phyloP scores from a whole-genome alignment of 2,329 filamentous ascomycete species.

The Paecilomyces fulvus region DNA sequence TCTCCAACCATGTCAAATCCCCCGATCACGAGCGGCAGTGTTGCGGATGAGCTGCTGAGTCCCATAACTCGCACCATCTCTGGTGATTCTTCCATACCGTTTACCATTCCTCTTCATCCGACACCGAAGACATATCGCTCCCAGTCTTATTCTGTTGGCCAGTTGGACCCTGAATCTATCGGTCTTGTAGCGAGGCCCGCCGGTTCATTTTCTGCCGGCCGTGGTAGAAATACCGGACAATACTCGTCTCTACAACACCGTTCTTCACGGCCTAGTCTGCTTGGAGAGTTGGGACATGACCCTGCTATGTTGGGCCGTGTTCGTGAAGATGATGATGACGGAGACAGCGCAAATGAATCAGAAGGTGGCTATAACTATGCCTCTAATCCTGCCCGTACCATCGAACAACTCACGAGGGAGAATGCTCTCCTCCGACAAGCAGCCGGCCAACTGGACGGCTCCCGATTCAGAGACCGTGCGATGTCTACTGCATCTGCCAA shows the following conservation, averaged over 20 bases:
- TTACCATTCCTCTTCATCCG: constrained; percentile 78
- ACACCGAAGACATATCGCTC: constrained; percentile 90
- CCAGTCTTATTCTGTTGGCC: constrained; percentile 92
- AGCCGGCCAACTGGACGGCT: constrained; percentile 29
- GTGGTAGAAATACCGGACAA: constrained; percentile 35
- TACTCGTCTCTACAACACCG: constrained; percentile 69
- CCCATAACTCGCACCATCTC: constrained; percentile 35
- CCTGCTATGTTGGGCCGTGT: constrained; percentile 38
- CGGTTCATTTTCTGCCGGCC: constrained; percentile 20
- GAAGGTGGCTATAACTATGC: constrained; percentile 30
- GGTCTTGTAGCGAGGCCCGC: constrained; percentile 23
- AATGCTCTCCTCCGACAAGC: constrained; percentile 40
- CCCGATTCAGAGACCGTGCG: constrained; percentile 31
- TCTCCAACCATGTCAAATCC: constrained; percentile 60
- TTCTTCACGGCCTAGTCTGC: constrained; percentile 53
- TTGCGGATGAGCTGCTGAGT: constrained; percentile 48
- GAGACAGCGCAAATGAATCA: constrained; percentile 30
- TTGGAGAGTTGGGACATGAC: constrained; percentile 40
- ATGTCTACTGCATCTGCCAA: constrained; percentile 31
- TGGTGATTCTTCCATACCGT: constrained; percentile 59
- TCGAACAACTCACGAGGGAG: constrained; percentile 40
- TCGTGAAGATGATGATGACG: constrained; percentile 41
- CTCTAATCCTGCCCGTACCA: constrained; percentile 34
- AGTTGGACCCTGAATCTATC: constrained; percentile 61
- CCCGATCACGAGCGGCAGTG: constrained; percentile 40